Percentiles rank a stretch among this genome's conserved stretches.
Evolutionary conservation across 148 eudicot species (phyloP).

Genomic region (Rhododendron henanense): DNA sequence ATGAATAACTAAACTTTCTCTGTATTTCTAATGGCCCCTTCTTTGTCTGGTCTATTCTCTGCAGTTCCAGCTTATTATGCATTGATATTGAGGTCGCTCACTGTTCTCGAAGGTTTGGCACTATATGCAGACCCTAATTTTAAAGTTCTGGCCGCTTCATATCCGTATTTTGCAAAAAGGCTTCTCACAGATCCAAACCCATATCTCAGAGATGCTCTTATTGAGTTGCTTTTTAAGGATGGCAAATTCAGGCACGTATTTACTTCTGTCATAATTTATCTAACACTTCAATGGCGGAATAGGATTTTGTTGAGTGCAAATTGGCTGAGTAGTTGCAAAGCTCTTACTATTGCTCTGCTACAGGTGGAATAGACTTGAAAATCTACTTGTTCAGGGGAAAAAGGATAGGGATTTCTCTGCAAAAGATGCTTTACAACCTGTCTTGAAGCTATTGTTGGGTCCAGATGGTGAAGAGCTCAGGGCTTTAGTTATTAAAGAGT

Average conservation of each 20-base stretch:
- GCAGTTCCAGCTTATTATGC: slow-evolving; percentile 99
- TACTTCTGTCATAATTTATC: background rate
- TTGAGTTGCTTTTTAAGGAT: slow-evolving; percentile 94
- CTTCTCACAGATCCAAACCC: slow-evolving; percentile 99
- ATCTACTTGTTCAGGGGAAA: slow-evolving; percentile 87
- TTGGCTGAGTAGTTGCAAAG: slow-evolving; percentile 4
- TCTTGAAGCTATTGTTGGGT: slow-evolving; percentile 82
- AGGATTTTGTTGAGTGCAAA: background rate
- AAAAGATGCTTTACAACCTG: slow-evolving; percentile 97
- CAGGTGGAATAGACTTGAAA: slow-evolving; percentile 99
- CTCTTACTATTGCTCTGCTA: slow-evolving; percentile 9
- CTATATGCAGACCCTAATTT: slow-evolving; percentile 94
- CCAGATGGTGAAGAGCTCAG: slow-evolving; percentile 87
- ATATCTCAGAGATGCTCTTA: slow-evolving; percentile 96
- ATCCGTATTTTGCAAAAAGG: slow-evolving; percentile 98
- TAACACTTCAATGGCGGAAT: background rate
- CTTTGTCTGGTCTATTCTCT: slow-evolving; percentile 13
- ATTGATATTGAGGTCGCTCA: slow-evolving; percentile 89
- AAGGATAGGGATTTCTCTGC: slow-evolving; percentile 88
- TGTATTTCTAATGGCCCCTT: slow-evolving; percentile 12
- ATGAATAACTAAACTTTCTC: background rate
- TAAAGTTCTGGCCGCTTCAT: slow-evolving; percentile 95
- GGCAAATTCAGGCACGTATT: slow-evolving; percentile 77
- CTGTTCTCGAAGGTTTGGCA: slow-evolving; percentile 97
- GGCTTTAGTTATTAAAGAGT: slow-evolving; percentile 74